These are phyloP conservation scores for Chlorella sp. DNA, from an alignment of 139 green algal genomes.

Conservation along the genomic window DNA sequence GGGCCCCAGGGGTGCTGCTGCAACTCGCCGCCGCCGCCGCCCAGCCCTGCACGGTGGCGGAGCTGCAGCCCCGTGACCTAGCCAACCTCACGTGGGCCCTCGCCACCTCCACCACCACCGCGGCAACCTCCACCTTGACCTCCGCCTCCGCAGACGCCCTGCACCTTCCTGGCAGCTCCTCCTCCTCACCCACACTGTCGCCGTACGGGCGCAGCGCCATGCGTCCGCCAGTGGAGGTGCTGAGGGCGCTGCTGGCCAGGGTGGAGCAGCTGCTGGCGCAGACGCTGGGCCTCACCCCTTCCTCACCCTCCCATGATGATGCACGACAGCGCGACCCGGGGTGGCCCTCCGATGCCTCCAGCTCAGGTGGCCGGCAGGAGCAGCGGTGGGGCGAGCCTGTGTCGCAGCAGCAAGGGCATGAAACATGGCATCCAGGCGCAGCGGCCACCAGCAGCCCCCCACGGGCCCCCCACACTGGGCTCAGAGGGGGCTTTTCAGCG, in stretches of 20 bases:
- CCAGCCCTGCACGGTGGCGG: not conserved
- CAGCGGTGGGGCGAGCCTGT: not conserved
- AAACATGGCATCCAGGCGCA: too few species aligned
- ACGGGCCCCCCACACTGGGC: too few species aligned
- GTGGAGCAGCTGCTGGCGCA: not conserved
- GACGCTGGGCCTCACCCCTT: too few species aligned
- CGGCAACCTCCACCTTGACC: not conserved
- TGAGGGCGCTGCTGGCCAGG: not conserved
- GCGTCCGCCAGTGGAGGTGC: not conserved
- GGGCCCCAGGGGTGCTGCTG: not conserved
- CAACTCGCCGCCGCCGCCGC: not conserved
- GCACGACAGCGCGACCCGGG: too few species aligned
- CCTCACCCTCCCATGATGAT: too few species aligned
- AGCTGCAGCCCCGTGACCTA: not conserved
- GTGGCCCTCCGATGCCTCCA: not conserved
- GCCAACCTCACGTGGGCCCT: not conserved
- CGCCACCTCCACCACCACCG: not conserved
- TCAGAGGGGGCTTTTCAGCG: too few species aligned
- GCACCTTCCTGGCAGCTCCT: too few species aligned
- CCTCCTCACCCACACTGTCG: too few species aligned
- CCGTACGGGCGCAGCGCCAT: not conserved
- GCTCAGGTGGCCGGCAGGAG: not conserved
- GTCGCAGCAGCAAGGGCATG: not conserved
- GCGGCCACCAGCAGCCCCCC: too few species aligned
- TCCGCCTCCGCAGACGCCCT: not conserved